Base-by-base conservation (phyloP, 1,284 basidiomycete genomes). In the Grifola frondosa region DNA sequence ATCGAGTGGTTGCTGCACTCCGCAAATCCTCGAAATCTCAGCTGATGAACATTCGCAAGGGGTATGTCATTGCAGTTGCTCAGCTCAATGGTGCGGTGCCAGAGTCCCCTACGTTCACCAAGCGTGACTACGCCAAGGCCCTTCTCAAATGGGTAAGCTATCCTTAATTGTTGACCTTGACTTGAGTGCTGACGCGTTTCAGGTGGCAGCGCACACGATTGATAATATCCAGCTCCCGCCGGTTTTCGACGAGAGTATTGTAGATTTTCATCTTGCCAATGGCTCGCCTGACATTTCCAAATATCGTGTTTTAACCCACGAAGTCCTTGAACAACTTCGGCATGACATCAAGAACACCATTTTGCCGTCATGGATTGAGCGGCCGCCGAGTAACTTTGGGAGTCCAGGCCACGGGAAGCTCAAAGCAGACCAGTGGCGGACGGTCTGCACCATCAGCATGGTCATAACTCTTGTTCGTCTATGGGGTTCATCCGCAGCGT, bases 361-460 rank as follows among this genome's bases (percentile, higher is more conserved):
- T 1, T 44, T 66, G 0, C 68, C 70, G 1, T 57, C 58, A 3
- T 68, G 64, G 63, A 34, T 65, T 0, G 42, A 53, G 3, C 32
- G 22, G 4, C 59, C 62, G 1, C 67, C 68, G 3, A 30, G 22
- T 6, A 54, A 61, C 28, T 56, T 64, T 6, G 69, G 69, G 1
- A 60, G 54, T 21, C 43, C 50, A 0, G 41, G 38, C 2, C 53
- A 56, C n/a, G 66, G 69, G 2, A 68, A 68, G 31, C 57, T 69
- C 13, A 60, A 46, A 20, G 69, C 70, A 2, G 68, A 71, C 37
- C 57, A 70, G 33, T 73, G 69, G 69, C 46, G 59, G 3, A 50
- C 43, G 6, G 43, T 56, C 8, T 52, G 54, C 32, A 58, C 57
- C 1, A 40, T 65, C 16, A 52, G 57, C 46, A 53, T 70, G 2